A percentile compares a stretch with the other conserved stretches of the same genome.
Conservation (phyloP, 768 basidiomycete species). For the Tylopilus sp. region DNA sequence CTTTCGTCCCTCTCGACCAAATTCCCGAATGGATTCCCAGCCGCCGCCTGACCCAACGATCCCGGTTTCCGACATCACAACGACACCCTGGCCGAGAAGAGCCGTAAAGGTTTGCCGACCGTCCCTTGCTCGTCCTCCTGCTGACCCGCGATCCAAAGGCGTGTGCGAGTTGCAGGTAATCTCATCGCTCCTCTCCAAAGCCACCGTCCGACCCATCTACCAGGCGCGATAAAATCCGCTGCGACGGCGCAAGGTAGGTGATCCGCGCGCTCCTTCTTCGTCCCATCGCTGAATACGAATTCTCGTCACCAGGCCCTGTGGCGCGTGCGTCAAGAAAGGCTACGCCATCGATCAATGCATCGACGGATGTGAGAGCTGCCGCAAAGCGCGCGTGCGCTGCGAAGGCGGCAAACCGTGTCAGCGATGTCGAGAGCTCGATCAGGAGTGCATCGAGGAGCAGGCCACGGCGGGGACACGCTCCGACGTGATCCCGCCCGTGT, state of each 20-base stretch:
- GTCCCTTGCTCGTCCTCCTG: constrained; percentile 1
- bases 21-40: constrained; percentile 34
- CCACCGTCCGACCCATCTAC: background rate
- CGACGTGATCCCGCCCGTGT: constrained; percentile 21
- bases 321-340: constrained; percentile 54
- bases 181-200: background rate
- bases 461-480: constrained; percentile 20
- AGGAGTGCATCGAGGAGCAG: constrained; percentile 48
- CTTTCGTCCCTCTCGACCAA: constrained; percentile 26
- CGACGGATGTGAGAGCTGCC: constrained; percentile 60
- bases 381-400: constrained; percentile 46
- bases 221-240: constrained; percentile 62
- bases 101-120: constrained; percentile 44
- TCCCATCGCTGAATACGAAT: constrained; percentile 3
- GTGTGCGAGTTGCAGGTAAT: constrained; percentile 56
- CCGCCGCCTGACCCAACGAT: constrained; percentile 31
- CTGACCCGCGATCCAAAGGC: constrained; percentile 37
- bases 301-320: constrained; percentile 54
- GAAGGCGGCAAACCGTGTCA: constrained; percentile 37
- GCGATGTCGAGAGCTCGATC: constrained; percentile 33
- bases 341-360: constrained; percentile 50
- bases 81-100: constrained; percentile 48
- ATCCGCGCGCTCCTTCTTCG: background rate
- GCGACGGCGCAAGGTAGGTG: constrained; percentile 50
- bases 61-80: constrained; percentile 53